phyloP scores from a whole-genome alignment of 352 stramenopile genomes.

The Phytophthora palmivora region DNA sequence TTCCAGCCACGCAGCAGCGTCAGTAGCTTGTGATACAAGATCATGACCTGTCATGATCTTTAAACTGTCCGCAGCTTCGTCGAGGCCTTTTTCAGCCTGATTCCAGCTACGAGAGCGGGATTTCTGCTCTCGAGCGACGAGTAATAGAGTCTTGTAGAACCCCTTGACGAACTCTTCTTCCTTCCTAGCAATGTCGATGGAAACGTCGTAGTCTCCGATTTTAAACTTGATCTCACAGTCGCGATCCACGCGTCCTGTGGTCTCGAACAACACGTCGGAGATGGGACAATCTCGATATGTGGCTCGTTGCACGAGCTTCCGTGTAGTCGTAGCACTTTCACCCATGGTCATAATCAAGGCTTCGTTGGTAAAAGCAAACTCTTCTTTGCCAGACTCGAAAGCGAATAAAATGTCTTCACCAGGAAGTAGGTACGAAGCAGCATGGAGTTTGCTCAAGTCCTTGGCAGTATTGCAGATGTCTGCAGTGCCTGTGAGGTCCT shows the following conservation, averaged over 20 bases:
- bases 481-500: conserved; percentile 57
- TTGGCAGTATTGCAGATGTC: conserved; percentile 57
- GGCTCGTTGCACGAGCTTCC: conserved; percentile 47
- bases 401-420: conserved; percentile 58
- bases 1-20: conserved; percentile 40
- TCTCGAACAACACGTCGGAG: conserved; percentile 54
- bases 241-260: conserved; percentile 57
- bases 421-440: conserved; percentile 43
- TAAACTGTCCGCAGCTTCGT: conserved; percentile 40
- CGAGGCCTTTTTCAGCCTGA: conserved; percentile 38
- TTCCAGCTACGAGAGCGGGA: conserved; percentile 40
- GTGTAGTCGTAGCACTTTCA: conserved; percentile 52
- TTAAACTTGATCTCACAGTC: conserved; percentile 75
- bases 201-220: conserved; percentile 47
- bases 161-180: conserved; percentile 52
- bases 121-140: conserved; percentile 52
- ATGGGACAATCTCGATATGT: conserved; percentile 51
- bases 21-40: conserved; percentile 37
- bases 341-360: conserved; percentile 51
- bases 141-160: conserved; percentile 61
- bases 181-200: conserved; percentile 62
- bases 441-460: conserved; percentile 41
- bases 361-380: conserved; percentile 72
- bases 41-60: conserved; percentile 37
- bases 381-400: conserved; percentile 64